Evolutionary conservation across 2,329 filamentous ascomycete genomes (phyloP).

Genomic region (Thielaviopsis musarum): DNA sequence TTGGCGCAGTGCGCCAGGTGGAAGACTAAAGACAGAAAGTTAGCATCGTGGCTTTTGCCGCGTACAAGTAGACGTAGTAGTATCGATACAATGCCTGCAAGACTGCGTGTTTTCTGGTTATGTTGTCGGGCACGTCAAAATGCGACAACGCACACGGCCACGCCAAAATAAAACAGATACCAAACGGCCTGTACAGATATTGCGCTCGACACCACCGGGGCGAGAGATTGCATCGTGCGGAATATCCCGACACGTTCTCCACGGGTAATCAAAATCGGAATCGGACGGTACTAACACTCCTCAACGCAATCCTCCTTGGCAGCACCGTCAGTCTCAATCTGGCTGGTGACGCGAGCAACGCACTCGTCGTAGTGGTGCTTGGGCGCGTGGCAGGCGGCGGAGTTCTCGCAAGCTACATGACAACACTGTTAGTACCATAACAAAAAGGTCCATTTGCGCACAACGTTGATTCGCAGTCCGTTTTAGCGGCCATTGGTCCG

Average conservation of each 20-base stretch:
- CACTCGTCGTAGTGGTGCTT: conserved; percentile 99
- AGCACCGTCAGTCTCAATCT: conserved; percentile 49
- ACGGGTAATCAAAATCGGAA: background rate
- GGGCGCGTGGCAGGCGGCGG: conserved; percentile 63
- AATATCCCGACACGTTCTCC: background rate
- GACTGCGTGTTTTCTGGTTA: background rate
- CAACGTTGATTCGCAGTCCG: background rate
- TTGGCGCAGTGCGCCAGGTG: conserved; percentile 93
- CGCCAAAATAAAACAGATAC: too few species aligned
- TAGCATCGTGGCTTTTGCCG: background rate
- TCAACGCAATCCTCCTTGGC: conserved; percentile 92
- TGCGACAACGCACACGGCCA: too few species aligned
- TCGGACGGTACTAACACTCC: conserved; percentile 60
- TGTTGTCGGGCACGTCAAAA: background rate
- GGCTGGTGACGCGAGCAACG: conserved; percentile 70
- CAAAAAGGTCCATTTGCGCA: background rate
- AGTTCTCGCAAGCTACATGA: conserved; percentile 68
- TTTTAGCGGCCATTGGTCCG: background rate
- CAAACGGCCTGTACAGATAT: too few species aligned
- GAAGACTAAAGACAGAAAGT: conserved; percentile 53
- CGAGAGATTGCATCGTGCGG: too few species aligned
- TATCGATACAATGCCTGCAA: background rate
- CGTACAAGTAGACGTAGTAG: conserved; percentile 4
- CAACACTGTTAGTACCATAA: background rate
- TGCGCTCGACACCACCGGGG: too few species aligned